Base-by-base conservation (phyloP, 768 basidiomycete genomes). In the Cantharellus anzutake region DNA sequence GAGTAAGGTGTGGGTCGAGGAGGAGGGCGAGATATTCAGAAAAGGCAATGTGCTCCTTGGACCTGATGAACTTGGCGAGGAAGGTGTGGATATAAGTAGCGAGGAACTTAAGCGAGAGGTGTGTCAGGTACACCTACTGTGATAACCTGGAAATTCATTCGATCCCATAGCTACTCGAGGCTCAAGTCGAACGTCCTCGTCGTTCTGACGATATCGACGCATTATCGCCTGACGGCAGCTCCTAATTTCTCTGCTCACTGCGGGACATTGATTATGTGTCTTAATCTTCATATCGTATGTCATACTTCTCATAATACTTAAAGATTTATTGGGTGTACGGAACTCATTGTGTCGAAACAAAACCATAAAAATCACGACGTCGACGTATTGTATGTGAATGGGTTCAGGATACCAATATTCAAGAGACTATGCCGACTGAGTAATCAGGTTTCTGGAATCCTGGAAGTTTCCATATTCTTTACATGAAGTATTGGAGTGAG, bases 1-100 rank as follows among this genome's bases (percentile, higher is more conserved):
- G 66, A 66, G 65, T 51, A 75, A 81, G 63, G 81, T 76, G 57
- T 88, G 86, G 83, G 84, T 93, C 0, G 86, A 82, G 59, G 96
- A 98, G 68, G 96, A 99, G 68, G 91, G 91, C 0, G 94, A 98
- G 71, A 85, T 98, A 44, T 97, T 97, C 73, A 76, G 93, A 48
- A 93, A 94, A 67, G 91, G 92, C 0, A 80, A 78, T 5, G 83
- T 83, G 2, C 73, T 97, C 20, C 73, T 89, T 4, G 82, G 83
- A 1, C 81, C 80, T 4, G 87, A 85, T 65, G 89, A 93, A 69
- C 86, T 91, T 80, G 90, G 67, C 35, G 68, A 92, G 65, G 65
- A 67, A 20, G 65, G 65, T 5, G 86, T 80, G 14, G 67, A 72
- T 35, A 68, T 71, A 0, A 68, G 63, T 40, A 88, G 91, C 0